Conservation (phyloP, 106 monocot species). For the Apostasia shenzhenica region DNA sequence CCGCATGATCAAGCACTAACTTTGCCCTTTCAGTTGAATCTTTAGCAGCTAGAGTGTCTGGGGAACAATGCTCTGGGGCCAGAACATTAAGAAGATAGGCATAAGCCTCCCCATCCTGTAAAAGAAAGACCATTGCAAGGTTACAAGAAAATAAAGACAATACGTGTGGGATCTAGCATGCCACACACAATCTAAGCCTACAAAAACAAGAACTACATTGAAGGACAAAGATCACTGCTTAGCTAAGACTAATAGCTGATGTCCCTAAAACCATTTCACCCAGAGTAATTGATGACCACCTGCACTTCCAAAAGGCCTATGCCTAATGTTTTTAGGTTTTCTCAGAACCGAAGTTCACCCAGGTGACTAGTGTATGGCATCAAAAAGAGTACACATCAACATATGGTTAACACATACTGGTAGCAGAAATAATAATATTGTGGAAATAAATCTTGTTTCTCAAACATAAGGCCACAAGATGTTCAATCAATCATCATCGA, state of each 20-base stretch:
- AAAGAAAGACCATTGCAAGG: background rate
- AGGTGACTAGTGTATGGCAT: too few relatives aligned
- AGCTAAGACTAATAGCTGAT: background rate
- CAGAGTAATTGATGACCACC: too few relatives aligned
- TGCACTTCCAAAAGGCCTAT: too few relatives aligned
- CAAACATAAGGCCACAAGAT: background rate
- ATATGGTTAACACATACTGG: too few relatives aligned
- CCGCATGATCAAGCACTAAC: conserved; percentile 41
- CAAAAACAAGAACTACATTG: background rate
- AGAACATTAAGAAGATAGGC: conserved; percentile 47
- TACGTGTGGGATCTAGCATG: background rate
- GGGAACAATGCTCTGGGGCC: conserved; percentile 38
- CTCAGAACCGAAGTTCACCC: too few relatives aligned
- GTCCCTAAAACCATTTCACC: background rate
- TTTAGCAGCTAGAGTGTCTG: conserved; percentile 26
- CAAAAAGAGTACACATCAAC: too few relatives aligned
- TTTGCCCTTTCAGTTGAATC: conserved; percentile 39
- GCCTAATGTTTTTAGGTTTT: too few relatives aligned
- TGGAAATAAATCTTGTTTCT: background rate
- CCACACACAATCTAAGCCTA: background rate
- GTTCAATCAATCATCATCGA: background rate
- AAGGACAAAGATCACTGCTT: background rate
- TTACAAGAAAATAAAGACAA: conserved; percentile 2
- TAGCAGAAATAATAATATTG: too few relatives aligned
- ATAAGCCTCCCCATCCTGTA: conserved; percentile 51